phyloP scores from a whole-genome alignment of 2,329 filamentous ascomycete genomes.

The Raffaelea arxii region DNA sequence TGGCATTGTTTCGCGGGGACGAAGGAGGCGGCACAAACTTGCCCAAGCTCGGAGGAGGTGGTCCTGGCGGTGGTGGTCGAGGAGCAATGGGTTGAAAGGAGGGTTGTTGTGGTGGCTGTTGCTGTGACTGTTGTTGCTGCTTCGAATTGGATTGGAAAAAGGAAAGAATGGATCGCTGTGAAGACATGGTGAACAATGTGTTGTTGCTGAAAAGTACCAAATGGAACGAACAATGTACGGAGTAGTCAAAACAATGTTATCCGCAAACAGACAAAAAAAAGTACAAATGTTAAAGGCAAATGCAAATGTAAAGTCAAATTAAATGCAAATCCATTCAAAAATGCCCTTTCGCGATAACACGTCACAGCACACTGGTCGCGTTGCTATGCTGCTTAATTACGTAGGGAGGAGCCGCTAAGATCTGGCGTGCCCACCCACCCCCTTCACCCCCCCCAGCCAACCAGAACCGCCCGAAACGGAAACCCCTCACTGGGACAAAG shows the following conservation, averaged over 20 bases:
- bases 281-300: background rate
- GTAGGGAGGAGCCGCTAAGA: too few species aligned
- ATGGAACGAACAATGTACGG: background rate
- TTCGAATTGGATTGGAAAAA: slow-evolving; percentile 43
- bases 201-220: background rate
- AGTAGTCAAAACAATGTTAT: background rate
- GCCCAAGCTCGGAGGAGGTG: slow-evolving; percentile 2
- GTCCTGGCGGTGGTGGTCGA: slow-evolving; percentile 12
- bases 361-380: too few species aligned
- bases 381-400: too few species aligned
- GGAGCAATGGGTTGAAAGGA: slow-evolving; percentile 12
- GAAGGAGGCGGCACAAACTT: slow-evolving; percentile 10
- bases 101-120: slow-evolving; percentile 3
- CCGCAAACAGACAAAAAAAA: background rate
- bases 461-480: background rate
- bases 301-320: too few species aligned
- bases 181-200: slow-evolving; percentile 8
- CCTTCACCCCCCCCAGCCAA: too few species aligned
- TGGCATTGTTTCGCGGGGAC: background rate
- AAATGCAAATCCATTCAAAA: too few species aligned
- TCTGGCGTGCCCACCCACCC: too few species aligned
- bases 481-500: background rate
- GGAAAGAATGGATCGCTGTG: slow-evolving; percentile 46
- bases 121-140: background rate
- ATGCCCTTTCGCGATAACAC: too few species aligned